Evolutionary conservation across 106 monocot species (phyloP).

Genomic region (Agapanthus africanus): DNA sequence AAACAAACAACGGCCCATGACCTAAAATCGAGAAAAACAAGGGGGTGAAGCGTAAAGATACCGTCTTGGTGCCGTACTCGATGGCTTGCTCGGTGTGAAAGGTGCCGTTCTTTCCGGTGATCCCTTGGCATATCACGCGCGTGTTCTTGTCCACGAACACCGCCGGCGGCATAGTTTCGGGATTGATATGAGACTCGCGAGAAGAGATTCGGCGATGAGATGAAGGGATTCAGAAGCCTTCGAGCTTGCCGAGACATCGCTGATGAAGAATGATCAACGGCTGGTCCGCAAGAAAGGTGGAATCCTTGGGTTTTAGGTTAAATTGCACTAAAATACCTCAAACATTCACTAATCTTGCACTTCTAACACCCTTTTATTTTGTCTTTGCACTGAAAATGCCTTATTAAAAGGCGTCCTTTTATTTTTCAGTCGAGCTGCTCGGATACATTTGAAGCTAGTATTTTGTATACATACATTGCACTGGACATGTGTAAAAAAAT

Average conservation of each 20-base stretch:
- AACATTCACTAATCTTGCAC: no score
- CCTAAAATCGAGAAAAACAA: not conserved
- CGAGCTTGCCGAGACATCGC: constrained; percentile 53
- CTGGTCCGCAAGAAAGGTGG: not conserved
- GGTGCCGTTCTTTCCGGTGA: constrained; percentile 97
- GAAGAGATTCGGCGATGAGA: not conserved
- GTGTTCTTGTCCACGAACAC: constrained; percentile 97
- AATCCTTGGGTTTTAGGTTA: no score
- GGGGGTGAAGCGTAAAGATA: constrained; percentile 1
- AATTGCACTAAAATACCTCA: no score
- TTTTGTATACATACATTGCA: no score
- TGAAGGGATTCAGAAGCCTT: constrained; percentile 37
- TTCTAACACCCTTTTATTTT: no score
- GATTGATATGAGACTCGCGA: constrained; percentile 12
- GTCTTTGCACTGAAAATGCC: no score
- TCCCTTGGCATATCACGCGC: constrained; percentile 93
- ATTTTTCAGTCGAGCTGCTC: no score
- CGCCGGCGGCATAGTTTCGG: constrained; percentile 37
- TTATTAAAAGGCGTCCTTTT: no score
- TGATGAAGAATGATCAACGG: constrained; percentile 7
- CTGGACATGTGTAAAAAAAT: no score
- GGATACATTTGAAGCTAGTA: no score
- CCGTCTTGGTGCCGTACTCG: constrained; percentile 98
- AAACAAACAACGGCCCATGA: not conserved
- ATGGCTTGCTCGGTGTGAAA: constrained; percentile 99